Evolutionary conservation across 345 rosid genomes (phyloP).

Genomic region (Sisymbrium irio): DNA sequence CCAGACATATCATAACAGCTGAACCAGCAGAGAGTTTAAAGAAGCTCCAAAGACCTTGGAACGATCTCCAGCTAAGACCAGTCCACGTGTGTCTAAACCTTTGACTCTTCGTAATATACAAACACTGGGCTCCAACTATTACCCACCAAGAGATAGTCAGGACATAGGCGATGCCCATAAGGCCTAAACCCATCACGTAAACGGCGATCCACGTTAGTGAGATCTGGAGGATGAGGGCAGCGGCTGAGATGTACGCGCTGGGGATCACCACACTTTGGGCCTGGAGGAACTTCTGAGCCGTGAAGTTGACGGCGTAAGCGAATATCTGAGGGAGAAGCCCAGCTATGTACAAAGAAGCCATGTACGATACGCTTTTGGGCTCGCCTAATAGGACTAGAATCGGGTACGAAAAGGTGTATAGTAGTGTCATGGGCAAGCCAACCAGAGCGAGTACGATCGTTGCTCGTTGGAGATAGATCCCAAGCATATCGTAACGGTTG

Average conservation of each 20-base stretch:
- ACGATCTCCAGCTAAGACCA: conserved; percentile 55
- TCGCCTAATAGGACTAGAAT: conserved; percentile 54
- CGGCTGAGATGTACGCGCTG: conserved; percentile 61
- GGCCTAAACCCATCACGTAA: conserved; percentile 38
- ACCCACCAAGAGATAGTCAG: conserved; percentile 86
- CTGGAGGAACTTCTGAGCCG: conserved; percentile 67
- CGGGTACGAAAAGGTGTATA: conserved; percentile 54
- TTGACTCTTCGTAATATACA: conserved; percentile 44
- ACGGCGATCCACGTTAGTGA: conserved; percentile 52
- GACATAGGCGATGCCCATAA: conserved; percentile 60
- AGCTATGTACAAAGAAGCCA: conserved; percentile 50
- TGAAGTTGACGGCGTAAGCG: conserved; percentile 62
- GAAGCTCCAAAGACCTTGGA: conserved; percentile 63
- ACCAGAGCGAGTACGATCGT: conserved; percentile 53
- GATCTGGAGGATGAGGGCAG: conserved; percentile 43
- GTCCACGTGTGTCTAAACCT: conserved; percentile 60
- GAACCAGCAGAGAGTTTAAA: conserved; percentile 64
- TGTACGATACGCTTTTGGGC: conserved; percentile 50
- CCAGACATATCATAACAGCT: conserved; percentile 85
- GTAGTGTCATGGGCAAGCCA: conserved; percentile 48
- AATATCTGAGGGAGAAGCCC: conserved; percentile 74
- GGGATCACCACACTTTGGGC: conserved; percentile 63
- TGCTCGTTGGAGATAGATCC: conserved; percentile 75
- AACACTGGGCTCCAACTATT: conserved; percentile 55
- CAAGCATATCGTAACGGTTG: conserved; percentile 53